Conservation (phyloP, 257 asterid species). For the Phtheirospermum japonicum region DNA sequence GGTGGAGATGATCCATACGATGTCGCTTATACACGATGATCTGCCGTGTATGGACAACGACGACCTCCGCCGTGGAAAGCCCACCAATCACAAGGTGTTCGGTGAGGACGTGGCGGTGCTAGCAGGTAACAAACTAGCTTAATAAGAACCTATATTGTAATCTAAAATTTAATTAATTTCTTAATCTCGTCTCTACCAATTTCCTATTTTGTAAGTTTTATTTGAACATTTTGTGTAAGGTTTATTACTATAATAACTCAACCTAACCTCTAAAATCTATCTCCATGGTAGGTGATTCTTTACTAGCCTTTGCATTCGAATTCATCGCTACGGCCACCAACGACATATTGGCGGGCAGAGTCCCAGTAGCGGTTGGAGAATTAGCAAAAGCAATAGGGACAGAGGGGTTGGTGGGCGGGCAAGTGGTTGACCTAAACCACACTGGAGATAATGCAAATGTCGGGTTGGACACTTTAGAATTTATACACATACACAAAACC, state of each 20-base stretch:
- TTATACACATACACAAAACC: conserved; percentile 72
- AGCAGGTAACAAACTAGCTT: conserved; percentile 57
- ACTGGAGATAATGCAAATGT: conserved; percentile 41
- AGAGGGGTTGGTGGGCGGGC: conserved; percentile 81
- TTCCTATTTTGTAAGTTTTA: too few relatives aligned
- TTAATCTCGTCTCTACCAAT: too few relatives aligned
- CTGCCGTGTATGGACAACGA: conserved; percentile 80
- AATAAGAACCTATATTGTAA: too few relatives aligned
- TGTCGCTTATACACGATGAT: conserved; percentile 73
- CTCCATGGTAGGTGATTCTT: conserved; percentile 42
- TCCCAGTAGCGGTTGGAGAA: conserved; percentile 38
- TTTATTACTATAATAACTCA: too few relatives aligned
- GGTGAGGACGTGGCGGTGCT: conserved; percentile 78
- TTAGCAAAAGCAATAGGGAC: conserved; percentile 65
- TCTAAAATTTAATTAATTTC: too few relatives aligned
- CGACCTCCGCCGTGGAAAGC: conserved; percentile 79
- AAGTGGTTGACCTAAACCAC: conserved; percentile 56
- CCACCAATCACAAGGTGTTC: conserved; percentile 62
- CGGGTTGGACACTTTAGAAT: conserved; percentile 52
- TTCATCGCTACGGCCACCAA: conserved; percentile 30
- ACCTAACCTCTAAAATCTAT: too few relatives aligned
- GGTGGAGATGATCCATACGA: conserved; percentile 83
- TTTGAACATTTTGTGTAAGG: too few relatives aligned
- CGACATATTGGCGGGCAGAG: conserved; percentile 30
- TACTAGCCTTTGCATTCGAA: conserved; percentile 60